Evolutionary conservation across 1,284 basidiomycete genomes (phyloP).

Genomic region (Ustilago trichophora): DNA sequence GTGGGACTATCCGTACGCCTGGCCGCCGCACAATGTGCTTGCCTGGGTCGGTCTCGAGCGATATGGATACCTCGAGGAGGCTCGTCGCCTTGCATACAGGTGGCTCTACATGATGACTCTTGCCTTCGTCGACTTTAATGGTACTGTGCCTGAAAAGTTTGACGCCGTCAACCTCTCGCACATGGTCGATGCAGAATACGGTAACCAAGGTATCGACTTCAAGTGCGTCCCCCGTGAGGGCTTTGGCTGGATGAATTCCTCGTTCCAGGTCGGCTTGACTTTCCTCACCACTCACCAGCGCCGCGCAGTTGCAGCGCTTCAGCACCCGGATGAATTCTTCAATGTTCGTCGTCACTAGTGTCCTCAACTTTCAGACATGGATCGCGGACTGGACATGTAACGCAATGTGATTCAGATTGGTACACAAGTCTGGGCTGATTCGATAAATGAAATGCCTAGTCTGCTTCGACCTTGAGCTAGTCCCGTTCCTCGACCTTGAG

Average conservation of each 20-base stretch:
- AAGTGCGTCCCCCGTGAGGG: slow-evolving; percentile 87
- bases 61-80: slow-evolving; percentile 93
- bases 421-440: too few species aligned
- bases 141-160: slow-evolving; percentile 97
- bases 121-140: slow-evolving; percentile 81
- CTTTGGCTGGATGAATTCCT: slow-evolving; percentile 82
- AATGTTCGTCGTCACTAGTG: slow-evolving; percentile 29
- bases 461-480: too few species aligned
- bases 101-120: slow-evolving; percentile 86
- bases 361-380: too few species aligned
- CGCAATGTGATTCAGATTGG: too few species aligned
- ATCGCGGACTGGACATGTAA: too few species aligned
- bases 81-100: slow-evolving; percentile 89
- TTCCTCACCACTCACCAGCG: slow-evolving; percentile 93
- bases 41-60: slow-evolving; percentile 95
- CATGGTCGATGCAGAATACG: slow-evolving; percentile 96
- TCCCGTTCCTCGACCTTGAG: too few species aligned
- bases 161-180: slow-evolving; percentile 94
- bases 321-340: slow-evolving; percentile 89
- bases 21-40: slow-evolving; percentile 81
- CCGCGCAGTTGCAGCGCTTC: slow-evolving; percentile 89
- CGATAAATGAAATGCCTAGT: too few species aligned
- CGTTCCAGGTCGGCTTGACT: slow-evolving; percentile 83
- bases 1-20: slow-evolving; percentile 76
- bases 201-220: slow-evolving; percentile 97